These are phyloP conservation scores for Smallanthus sonchifolius DNA, from an alignment of 129 eudicot species.

Conservation along the genomic window DNA sequence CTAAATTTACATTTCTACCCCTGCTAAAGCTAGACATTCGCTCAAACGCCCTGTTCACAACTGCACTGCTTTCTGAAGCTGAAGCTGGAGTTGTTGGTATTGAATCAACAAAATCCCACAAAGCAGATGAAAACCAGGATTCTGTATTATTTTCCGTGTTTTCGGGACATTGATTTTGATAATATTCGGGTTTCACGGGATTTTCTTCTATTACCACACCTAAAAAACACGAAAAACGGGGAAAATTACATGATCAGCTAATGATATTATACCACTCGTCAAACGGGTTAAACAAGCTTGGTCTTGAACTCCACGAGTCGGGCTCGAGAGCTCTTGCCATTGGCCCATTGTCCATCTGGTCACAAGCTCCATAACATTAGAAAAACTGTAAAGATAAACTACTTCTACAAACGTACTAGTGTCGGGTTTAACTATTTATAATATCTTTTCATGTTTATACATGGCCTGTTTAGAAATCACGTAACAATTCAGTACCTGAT, in stretches of 20 bases:
- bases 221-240: conserved; percentile 32
- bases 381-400: not conserved
- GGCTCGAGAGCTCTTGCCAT: conserved; percentile 73
- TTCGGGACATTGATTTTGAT: conserved; percentile 36
- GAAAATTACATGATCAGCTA: conserved; percentile 43
- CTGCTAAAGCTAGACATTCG: conserved; percentile 85
- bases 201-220: conserved; percentile 54
- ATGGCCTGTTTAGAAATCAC: not conserved
- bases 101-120: conserved; percentile 82
- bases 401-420: not conserved
- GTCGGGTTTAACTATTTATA: not conserved
- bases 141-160: conserved; percentile 33
- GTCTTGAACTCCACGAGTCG: conserved; percentile 76
- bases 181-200: conserved; percentile 31
- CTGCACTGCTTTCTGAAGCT: conserved; percentile 66
- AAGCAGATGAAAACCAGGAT: conserved; percentile 64
- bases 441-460: not conserved
- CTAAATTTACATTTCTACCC: conserved; percentile 32
- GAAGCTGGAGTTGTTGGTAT: conserved; percentile 97
- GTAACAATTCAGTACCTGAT: conserved; percentile 50
- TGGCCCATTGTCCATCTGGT: conserved; percentile 62
- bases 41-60: conserved; percentile 65
- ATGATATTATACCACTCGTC: conserved; percentile 15
- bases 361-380: conserved; percentile 61
- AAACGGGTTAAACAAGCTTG: conserved; percentile 50